Evolutionary conservation across 192 early-diverging fungal species (phyloP), one percentile per base, ranked within the genome.

Genomic region (Coemansia guatemalensis): DNA sequence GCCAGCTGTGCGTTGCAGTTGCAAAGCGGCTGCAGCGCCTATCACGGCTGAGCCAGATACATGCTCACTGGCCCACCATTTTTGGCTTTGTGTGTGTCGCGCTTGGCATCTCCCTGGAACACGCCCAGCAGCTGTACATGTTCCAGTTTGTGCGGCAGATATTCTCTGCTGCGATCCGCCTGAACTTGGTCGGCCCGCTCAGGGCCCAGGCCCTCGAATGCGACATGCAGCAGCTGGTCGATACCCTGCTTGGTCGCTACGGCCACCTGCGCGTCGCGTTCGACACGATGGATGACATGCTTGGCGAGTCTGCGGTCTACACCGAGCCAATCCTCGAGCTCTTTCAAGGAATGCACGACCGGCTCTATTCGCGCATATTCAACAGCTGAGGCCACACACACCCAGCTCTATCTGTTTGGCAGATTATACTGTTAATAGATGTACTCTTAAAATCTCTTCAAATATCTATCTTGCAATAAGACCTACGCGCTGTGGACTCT

Each of bases 171-270:
- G 93, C 93, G 6, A 89, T 98, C 23, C 84, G 95, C 11, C 81
- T 98, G 27, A 95, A 94, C 66, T 81, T 96, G 8, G 81, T 94
- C 48, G 95, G 95, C 1, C 95, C 95, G 6, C 93, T 95, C 69
- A 84, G 89, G 53, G 92, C 90, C 5, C 95, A 97, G 64, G 75
- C 84, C 33, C 72, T 91, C 23, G 78, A 94, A 62, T 75, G 88
- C 55, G 73, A 87, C 48, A 84, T 86, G 23, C 81, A 87, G 32
- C 62, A 65, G 17, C 68, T 68, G 18, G 82, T 87, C 54, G 74
- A 84, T 56, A 56, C 74, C 62, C 58, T 90, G 39, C 67, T 80
- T 5, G 67, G 78, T 22, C 77, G 86, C 18, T 73, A 87, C 62
- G 82, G 82, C 8, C 82, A 79, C 26, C 84, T 65, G 33, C 69